Evolutionary conservation across 2,329 filamentous ascomycete species (phyloP).

Genomic region (Penicillium capsulatum): DNA sequence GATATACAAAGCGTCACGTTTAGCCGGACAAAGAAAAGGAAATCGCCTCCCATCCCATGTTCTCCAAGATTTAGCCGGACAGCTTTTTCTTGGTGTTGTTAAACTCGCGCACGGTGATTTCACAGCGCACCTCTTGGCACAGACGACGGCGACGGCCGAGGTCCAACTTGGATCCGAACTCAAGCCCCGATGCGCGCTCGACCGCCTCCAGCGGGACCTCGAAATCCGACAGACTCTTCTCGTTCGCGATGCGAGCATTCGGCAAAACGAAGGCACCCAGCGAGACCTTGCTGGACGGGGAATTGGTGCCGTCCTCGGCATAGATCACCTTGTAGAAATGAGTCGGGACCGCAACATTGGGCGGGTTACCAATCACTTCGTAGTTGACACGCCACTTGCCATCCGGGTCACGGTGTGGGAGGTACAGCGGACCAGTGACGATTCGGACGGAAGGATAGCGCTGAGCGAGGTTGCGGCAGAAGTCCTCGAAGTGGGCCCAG

Average conservation of each 20-base stretch:
- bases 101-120: conserved; percentile 77
- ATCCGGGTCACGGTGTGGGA: conserved; percentile 81
- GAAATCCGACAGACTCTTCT: conserved; percentile 83
- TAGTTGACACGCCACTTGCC: conserved; percentile 95
- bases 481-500: conserved; percentile 98
- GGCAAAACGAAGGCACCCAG: conserved; percentile 93
- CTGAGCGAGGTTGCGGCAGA: conserved; percentile 76
- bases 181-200: conserved; percentile 84
- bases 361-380: conserved; percentile 90
- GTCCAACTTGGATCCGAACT: conserved; percentile 81
- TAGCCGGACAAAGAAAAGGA: too few species aligned
- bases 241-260: conserved; percentile 82
- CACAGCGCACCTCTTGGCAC: conserved; percentile 81
- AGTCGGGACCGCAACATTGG: conserved; percentile 91
- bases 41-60: neutral
- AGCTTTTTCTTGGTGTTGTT: conserved; percentile 52
- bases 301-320: conserved; percentile 69
- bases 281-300: conserved; percentile 67
- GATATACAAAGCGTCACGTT: conserved; percentile 16
- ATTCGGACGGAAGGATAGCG: conserved; percentile 83
- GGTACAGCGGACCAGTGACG: conserved; percentile 88
- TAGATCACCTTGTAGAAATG: conserved; percentile 99
- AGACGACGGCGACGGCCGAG: conserved; percentile 68
- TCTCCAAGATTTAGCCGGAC: conserved; percentile 7
- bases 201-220: conserved; percentile 92